These are phyloP conservation scores for Zygotorulaspora mrakii DNA, from an alignment of 1,139 yeast genomes.

Conservation along the genomic window DNA sequence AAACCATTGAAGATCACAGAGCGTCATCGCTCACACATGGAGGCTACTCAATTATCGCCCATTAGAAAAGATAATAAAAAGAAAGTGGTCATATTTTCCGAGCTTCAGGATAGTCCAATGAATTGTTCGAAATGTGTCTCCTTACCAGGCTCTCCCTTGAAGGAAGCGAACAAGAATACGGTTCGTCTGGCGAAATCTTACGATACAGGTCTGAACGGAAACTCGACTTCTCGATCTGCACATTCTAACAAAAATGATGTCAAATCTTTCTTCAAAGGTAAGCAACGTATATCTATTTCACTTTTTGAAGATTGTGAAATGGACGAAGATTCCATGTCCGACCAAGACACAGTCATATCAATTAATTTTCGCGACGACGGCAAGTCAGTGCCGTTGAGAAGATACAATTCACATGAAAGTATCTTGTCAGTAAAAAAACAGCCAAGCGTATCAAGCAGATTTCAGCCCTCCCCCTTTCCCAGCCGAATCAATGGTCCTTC, in stretches of 20 bases:
- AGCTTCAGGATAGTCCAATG: neutral
- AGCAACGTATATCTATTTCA: slow-evolving; percentile 34
- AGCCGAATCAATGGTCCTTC: slow-evolving; percentile 13
- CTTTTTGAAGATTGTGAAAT: slow-evolving; percentile 29
- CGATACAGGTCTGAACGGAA: slow-evolving; percentile 27
- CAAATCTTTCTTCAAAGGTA: slow-evolving; percentile 27
- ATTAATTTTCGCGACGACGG: slow-evolving; percentile 19
- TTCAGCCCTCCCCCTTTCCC: slow-evolving; percentile 7
- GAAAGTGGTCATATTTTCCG: slow-evolving; percentile 9
- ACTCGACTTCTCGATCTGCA: slow-evolving; percentile 9
- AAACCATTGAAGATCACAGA: slow-evolving; percentile 32
- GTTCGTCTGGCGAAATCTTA: slow-evolving; percentile 30
- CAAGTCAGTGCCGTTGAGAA: slow-evolving; percentile 28
- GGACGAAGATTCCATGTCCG: slow-evolving; percentile 26
- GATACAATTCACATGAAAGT: slow-evolving; percentile 41
- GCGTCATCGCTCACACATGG: slow-evolving; percentile 14
- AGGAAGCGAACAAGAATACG: slow-evolving; percentile 9
- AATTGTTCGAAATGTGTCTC: slow-evolving; percentile 17
- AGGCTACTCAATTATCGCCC: slow-evolving; percentile 13
- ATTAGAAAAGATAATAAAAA: slow-evolving; percentile 9
- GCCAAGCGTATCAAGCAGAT: slow-evolving; percentile 12
- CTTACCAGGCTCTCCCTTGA: slow-evolving; percentile 23
- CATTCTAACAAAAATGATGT: slow-evolving; percentile 16
- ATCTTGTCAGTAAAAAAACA: slow-evolving; percentile 30
- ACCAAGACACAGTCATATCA: slow-evolving; percentile 34